Base-by-base conservation (phyloP, 1,139 yeast genomes). In the Hemisphaericaspora xylofermentans region DNA sequence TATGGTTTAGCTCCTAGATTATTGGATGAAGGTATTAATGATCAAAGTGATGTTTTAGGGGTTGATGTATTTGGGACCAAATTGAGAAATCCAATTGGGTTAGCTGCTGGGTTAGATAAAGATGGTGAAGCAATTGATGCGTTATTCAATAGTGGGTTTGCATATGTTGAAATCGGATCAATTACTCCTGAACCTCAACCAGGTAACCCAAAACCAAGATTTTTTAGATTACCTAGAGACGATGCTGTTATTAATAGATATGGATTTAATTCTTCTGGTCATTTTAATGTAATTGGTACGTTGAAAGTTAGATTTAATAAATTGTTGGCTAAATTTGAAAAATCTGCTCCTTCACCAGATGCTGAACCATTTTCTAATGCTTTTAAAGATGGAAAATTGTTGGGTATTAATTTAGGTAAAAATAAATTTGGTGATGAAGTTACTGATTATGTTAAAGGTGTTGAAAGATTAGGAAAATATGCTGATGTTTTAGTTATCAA, bases 61-160 rank as follows among this genome's bases (percentile, higher is more conserved):
- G 88, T 83, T 13, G 60, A 75, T 33, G 84, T 82, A 1, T 85
- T 86, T 58, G 89, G 88, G 6, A 64, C 64, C 25, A 74, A 69
- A 39, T 65, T 91, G 56, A 71, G 76, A 24, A 83, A 83, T 43
- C 98, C 98, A 16, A 70, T 91, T 43, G 98, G 98, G 6, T 74
- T 91, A 53, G 98, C 98, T 38, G 98, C 98, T 26, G 98, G 98
- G 10, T 76, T 91, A 49, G 98, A 91, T 61, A 91, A 91, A 63
- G 86, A 91, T 54, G 98, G 89, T 39, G 95, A 88, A 57, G 96
- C 89, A n/a, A 82, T 93, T 52, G 97, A 91, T 52, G 68, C 91
- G 0, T 71, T 91, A 45, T 82, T 84, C 54, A 76, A 82, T 51
- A 60, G 78, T 43, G 98, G 98, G 2, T 91, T 91, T 55, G 80